Conservation (phyloP, 23 red algal species). For the Gracilaria caudata region DNA sequence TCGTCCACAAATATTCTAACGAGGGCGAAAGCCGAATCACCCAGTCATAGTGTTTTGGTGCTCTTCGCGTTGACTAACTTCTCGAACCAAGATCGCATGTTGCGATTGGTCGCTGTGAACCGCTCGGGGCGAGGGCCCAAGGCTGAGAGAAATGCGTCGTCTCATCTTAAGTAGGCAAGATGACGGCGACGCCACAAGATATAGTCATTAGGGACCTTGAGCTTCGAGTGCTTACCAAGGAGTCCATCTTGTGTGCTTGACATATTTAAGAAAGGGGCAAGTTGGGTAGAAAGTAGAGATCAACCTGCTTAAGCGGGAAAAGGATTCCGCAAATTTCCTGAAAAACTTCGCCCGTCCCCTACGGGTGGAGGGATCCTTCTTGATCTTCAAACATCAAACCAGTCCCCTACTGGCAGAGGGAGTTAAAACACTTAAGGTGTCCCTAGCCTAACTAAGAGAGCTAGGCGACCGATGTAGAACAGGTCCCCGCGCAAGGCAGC, state of each 20-base stretch:
- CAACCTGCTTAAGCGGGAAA: not conserved
- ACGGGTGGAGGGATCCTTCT: not conserved
- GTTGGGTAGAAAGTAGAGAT: not conserved
- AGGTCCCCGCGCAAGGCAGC: not conserved
- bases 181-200: conserved; percentile 11
- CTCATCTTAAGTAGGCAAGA: not conserved
- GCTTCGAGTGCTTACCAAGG: not conserved
- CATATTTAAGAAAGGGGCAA: not conserved
- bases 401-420: not conserved
- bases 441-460: not conserved
- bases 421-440: not conserved
- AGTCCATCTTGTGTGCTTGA: not conserved
- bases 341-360: not conserved
- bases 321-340: not conserved
- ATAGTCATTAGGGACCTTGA: not conserved
- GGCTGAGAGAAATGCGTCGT: not conserved
- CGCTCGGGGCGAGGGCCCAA: conserved; percentile 14
- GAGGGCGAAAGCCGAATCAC: not conserved
- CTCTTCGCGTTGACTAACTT: not conserved
- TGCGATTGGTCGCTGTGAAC: not conserved
- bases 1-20: not conserved
- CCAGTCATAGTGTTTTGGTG: not conserved
- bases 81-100: conserved; percentile 16
- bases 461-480: not conserved
- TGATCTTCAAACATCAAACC: not conserved